Evolutionary conservation across 2,329 filamentous ascomycete species (phyloP), one percentile per base, ranked within the genome.

Genomic region (Camillea tinctor): DNA sequence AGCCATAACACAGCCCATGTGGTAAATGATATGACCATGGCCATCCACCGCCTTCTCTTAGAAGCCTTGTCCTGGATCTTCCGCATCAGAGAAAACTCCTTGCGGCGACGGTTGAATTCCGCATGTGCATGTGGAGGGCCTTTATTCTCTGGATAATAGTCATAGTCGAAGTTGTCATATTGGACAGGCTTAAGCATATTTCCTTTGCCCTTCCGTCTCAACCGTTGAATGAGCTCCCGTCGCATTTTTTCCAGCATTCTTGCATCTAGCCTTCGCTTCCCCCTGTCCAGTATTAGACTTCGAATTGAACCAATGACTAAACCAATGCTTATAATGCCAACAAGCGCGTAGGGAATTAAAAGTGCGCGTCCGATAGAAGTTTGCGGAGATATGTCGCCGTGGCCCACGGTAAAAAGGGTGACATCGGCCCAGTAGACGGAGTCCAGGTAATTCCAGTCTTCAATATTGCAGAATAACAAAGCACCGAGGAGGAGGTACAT

Each of bases 261-360:
- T 1, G 82, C 81, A 48, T 81, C 81, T 3, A 88, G 74, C 19
- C 81, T 79, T 3, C 75, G 77, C 57, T 80, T 80, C 1, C 83
- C 85, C 30, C 84, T 81, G 56, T 88, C 85, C 0, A 88, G 75
- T 1, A 85, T 81, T 48, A 88, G 76, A 60, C 80, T 90, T 36
- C 91, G 85, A 63, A 96, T 92, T 48, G 89, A 92, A 20, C 87
- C 88, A 22, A 97, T 88, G 58, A 96, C 89, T 22, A 97, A 80
- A 85, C 91, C 92, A 1, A 96, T 81, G 66, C 90, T 93, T 61
- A 96, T 90, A 59, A 95, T 89, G 2, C 93, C 93, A 6, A 93
- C 81, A 0, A 96, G 85, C 0, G 93, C 88, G 67, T 91, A 97
- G 0, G 93, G 93, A 56, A 97, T 88, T 26, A 97, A 79, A 1